Conservation (phyloP, 2,329 filamentous ascomycete genomes). For the Gremmenia infestans region DNA sequence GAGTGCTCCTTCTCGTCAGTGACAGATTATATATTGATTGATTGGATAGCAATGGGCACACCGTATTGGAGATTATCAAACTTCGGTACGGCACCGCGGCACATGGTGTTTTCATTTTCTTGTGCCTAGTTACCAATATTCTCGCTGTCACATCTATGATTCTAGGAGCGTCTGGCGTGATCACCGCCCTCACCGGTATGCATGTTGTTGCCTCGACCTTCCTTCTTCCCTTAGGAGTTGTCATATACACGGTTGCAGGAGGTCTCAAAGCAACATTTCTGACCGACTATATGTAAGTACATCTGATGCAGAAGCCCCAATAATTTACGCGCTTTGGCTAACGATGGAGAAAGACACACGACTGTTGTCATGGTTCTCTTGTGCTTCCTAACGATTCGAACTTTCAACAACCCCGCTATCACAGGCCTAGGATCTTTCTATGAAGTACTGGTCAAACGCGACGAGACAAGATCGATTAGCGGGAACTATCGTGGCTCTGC, state of each 20-base stretch:
- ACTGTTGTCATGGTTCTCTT: constrained; percentile 49
- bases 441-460: constrained; percentile 44
- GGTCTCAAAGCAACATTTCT: constrained; percentile 82
- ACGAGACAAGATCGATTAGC: constrained; percentile 39
- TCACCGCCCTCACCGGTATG: constrained; percentile 64
- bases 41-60: constrained; percentile 57
- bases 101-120: constrained; percentile 74
- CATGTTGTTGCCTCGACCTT: constrained; percentile 72
- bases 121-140: constrained; percentile 76
- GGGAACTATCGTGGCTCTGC: constrained; percentile 51
- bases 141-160: constrained; percentile 83
- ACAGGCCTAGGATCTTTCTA: constrained; percentile 45
- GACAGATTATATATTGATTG: not conserved
- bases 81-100: constrained; percentile 69
- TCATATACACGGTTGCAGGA: constrained; percentile 68
- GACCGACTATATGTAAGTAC: constrained; percentile 45
- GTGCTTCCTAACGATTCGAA: constrained; percentile 43
- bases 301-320: not conserved
- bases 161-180: constrained; percentile 74
- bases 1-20: not conserved
- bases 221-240: constrained; percentile 71
- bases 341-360: constrained; percentile 45
- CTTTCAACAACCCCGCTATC: constrained; percentile 42
- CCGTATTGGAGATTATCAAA: constrained; percentile 65
- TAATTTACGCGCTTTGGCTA: constrained; percentile 34